A percentile compares a stretch with the other conserved stretches of the same genome.
phyloP scores from a whole-genome alignment of 768 basidiomycete genomes.

The Agaricus subrufescens region DNA sequence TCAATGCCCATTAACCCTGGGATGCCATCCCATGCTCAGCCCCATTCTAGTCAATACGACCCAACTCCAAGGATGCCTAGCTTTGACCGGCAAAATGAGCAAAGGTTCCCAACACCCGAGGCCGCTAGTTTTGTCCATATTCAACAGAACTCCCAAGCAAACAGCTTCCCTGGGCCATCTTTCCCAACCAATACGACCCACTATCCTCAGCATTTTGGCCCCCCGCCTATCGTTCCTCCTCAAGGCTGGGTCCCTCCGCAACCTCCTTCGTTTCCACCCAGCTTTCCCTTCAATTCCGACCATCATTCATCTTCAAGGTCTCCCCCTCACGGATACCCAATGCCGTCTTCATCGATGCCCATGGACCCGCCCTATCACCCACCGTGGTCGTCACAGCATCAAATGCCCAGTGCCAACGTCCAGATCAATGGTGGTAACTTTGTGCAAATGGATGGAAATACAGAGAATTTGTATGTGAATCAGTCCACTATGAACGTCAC shows the following conservation, averaged over 20 bases:
- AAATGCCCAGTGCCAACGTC: background rate
- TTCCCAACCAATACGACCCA: background rate
- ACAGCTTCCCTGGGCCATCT: background rate
- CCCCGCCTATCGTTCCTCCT: background rate
- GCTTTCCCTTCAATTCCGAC: background rate
- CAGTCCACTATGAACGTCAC: background rate
- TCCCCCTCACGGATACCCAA: background rate
- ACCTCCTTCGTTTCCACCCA: background rate
- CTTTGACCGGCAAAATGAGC: background rate
- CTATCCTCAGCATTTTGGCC: background rate
- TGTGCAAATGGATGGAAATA: background rate
- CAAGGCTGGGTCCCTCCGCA: background rate
- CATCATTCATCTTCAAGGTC: background rate
- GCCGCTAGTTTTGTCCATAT: background rate
- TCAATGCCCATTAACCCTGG: background rate
- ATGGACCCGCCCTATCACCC: background rate
- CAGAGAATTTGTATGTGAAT: background rate
- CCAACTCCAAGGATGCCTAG: background rate
- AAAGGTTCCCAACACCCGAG: background rate
- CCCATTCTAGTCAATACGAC: background rate
- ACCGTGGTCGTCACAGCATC: background rate
- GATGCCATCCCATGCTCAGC: background rate
- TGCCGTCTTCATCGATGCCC: background rate
- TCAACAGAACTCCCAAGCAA: background rate
- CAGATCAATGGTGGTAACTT: background rate